These are phyloP conservation scores for Rhynchospora pubera DNA, from an alignment of 176 grass and related monocot genomes.

Conservation along the genomic window DNA sequence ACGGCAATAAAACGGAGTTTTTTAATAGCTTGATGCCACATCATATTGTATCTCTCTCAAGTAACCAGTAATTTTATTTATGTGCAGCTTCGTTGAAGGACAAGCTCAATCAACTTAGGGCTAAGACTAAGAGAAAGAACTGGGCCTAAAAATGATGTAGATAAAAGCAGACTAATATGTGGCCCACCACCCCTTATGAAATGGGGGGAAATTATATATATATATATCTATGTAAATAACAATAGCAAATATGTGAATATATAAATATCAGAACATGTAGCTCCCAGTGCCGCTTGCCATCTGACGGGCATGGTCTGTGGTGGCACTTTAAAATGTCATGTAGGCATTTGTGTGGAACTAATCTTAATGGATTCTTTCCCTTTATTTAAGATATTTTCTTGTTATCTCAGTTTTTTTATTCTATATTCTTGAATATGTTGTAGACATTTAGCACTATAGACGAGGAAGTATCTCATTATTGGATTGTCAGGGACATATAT, in stretches of 20 bases:
- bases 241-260: constrained; percentile 10
- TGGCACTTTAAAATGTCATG: not conserved
- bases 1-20: too few relatives aligned
- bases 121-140: constrained; percentile 77
- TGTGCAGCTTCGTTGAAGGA: constrained; percentile 68
- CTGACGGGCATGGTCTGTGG: not conserved
- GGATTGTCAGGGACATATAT: not conserved
- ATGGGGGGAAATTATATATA: constrained; percentile 17
- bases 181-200: constrained; percentile 20
- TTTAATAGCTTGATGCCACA: not conserved
- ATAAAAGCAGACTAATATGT: constrained; percentile 28
- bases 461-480: not conserved
- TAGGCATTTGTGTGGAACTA: not conserved
- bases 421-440: not conserved
- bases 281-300: not conserved
- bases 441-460: not conserved
- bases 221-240: constrained; percentile 14
- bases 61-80: not conserved
- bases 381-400: not conserved
- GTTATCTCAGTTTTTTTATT: not conserved
- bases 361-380: constrained; percentile 1
- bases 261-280: not conserved
- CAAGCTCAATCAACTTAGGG: constrained; percentile 53
- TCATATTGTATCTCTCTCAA: not conserved
- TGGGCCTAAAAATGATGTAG: constrained; percentile 64